Evolutionary conservation across 345 rosid genomes (phyloP).

Genomic region (Rhizophora apiculata): DNA sequence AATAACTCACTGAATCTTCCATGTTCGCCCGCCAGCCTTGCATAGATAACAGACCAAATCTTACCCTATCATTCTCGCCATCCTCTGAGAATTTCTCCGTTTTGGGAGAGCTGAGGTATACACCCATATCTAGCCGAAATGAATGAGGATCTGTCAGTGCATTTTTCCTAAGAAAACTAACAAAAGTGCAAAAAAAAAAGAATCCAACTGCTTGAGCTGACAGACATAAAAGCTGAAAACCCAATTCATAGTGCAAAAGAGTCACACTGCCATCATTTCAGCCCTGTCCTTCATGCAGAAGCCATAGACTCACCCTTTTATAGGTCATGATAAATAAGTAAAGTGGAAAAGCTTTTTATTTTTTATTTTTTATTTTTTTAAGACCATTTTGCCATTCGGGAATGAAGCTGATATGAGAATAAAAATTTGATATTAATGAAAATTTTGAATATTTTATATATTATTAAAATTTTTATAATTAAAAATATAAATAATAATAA

Average conservation of each 20-base stretch:
- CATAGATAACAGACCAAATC: constrained; percentile 94
- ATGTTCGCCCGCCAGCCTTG: constrained; percentile 98
- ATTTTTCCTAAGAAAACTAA: not conserved
- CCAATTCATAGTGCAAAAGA: not conserved
- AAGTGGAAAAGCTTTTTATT: too few relatives aligned
- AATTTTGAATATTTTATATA: too few relatives aligned
- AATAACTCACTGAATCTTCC: constrained; percentile 95
- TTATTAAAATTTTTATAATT: too few relatives aligned
- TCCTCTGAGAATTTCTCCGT: constrained; percentile 89
- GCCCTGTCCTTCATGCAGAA: not conserved
- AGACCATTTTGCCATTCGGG: too few relatives aligned
- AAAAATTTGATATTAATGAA: too few relatives aligned
- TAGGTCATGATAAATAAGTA: too few relatives aligned
- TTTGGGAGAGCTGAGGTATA: constrained; percentile 90
- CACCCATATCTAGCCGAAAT: constrained; percentile 60
- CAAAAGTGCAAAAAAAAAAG: too few relatives aligned
- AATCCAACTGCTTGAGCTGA: not conserved
- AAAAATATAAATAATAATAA: too few relatives aligned
- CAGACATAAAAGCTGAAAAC: not conserved
- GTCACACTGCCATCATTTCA: not conserved
- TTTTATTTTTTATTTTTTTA: too few relatives aligned
- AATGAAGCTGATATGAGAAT: too few relatives aligned
- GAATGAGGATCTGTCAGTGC: not conserved
- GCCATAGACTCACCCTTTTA: not conserved
- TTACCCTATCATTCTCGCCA: constrained; percentile 68